These are phyloP conservation scores for Orbilia quercus DNA, from an alignment of 2,329 filamentous ascomycete species.

Conservation along the genomic window DNA sequence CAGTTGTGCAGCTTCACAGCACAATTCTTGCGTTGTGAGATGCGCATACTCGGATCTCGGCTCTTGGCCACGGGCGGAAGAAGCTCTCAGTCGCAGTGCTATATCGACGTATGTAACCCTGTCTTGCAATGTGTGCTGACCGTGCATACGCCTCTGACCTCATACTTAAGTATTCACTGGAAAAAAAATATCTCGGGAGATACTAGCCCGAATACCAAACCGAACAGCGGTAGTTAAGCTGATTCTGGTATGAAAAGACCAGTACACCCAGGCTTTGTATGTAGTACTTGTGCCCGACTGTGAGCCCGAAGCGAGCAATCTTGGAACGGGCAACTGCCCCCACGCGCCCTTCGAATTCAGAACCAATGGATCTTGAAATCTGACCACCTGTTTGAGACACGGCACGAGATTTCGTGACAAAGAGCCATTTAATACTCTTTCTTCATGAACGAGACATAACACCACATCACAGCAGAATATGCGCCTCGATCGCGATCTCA, in stretches of 20 bases:
- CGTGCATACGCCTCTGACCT: background rate
- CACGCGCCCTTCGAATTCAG: slow-evolving; percentile 15
- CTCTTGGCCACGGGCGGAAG: slow-evolving; percentile 10
- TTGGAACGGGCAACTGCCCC: slow-evolving; percentile 7
- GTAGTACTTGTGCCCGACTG: background rate
- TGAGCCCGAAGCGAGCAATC: background rate
- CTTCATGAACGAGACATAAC: no score
- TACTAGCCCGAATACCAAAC: no score
- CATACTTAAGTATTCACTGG: background rate
- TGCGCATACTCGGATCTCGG: slow-evolving; percentile 46
- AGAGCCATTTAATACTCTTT: slow-evolving; percentile 37
- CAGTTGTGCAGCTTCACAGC: background rate
- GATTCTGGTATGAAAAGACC: background rate
- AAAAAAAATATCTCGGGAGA: no score
- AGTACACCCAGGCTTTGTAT: background rate
- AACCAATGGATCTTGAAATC: slow-evolving; percentile 24
- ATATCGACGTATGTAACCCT: background rate
- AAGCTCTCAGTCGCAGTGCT: background rate
- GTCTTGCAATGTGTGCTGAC: background rate
- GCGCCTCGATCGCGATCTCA: slow-evolving; percentile 13
- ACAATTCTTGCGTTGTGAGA: slow-evolving; percentile 17
- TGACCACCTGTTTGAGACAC: slow-evolving; percentile 37
- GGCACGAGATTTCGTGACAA: slow-evolving; percentile 21
- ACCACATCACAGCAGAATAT: no score
- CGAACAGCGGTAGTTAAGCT: background rate